Conservation (phyloP, 495 filamentous ascomycete genomes). For the Lophiostoma macrostomum region DNA sequence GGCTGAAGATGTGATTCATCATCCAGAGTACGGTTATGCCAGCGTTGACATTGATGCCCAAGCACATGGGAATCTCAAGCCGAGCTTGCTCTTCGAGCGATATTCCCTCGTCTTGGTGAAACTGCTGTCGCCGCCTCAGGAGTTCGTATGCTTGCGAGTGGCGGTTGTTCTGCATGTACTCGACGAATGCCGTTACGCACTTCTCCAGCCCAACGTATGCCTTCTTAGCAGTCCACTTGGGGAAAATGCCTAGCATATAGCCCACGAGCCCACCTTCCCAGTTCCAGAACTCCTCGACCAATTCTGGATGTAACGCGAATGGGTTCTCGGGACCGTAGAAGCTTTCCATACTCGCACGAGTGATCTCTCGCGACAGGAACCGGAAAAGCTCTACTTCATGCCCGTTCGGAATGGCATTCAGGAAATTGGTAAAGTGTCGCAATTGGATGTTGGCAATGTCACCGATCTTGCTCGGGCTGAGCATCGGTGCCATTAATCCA, state of each 20-base stretch:
- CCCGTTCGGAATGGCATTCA: slow-evolving; percentile 13
- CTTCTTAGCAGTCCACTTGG: slow-evolving; percentile 26
- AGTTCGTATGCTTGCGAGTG: slow-evolving; percentile 27
- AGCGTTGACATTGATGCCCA: slow-evolving; percentile 25
- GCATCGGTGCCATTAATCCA: slow-evolving; percentile 27
- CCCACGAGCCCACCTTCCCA: slow-evolving; percentile 29
- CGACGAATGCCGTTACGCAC: slow-evolving; percentile 27
- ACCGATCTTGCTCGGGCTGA: slow-evolving; percentile 34
- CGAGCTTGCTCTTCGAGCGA: slow-evolving; percentile 15
- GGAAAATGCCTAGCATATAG: slow-evolving; percentile 28
- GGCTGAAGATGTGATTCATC: slow-evolving; percentile 28
- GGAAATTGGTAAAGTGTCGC: slow-evolving; percentile 26
- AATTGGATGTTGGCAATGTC: slow-evolving; percentile 39
- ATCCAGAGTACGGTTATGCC: slow-evolving; percentile 29
- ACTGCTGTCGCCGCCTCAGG: slow-evolving; percentile 24
- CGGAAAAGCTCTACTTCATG: slow-evolving; percentile 17
- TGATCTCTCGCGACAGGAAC: slow-evolving; percentile 11
- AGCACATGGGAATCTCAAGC: slow-evolving; percentile 18
- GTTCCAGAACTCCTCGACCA: slow-evolving; percentile 35
- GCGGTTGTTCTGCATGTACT: slow-evolving; percentile 28
- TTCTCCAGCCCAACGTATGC: slow-evolving; percentile 32
- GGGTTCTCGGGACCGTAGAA: slow-evolving; percentile 38
- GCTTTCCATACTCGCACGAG: slow-evolving; percentile 9
- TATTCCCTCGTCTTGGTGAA: slow-evolving; percentile 21
- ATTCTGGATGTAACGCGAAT: slow-evolving; percentile 29